Conservation (phyloP, 345 rosid species). For the Corchorus capsularis region DNA sequence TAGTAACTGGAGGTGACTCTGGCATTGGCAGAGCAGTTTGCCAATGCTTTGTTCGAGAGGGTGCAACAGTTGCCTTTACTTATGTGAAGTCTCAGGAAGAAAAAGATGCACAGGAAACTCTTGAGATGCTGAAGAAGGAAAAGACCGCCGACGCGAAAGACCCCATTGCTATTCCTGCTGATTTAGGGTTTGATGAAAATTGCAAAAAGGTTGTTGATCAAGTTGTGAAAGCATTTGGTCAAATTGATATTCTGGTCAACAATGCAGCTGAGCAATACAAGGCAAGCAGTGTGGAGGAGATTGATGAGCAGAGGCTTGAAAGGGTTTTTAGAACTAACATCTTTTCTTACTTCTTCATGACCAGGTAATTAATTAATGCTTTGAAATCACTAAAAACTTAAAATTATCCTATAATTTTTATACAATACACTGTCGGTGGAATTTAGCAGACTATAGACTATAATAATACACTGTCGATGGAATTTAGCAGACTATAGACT, state of each 20-base stretch:
- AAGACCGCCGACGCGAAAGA: constrained; percentile 58
- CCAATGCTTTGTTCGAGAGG: constrained; percentile 50
- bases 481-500: too few relatives aligned
- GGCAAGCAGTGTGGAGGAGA: constrained; percentile 52
- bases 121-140: constrained; percentile 39
- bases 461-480: too few relatives aligned
- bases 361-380: constrained; percentile 30
- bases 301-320: constrained; percentile 67
- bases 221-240: constrained; percentile 59
- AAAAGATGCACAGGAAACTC: constrained; percentile 67
- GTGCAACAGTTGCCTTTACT: constrained; percentile 79
- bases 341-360: constrained; percentile 63
- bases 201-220: constrained; percentile 66
- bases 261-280: constrained; percentile 69
- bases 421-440: too few relatives aligned
- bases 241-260: constrained; percentile 66
- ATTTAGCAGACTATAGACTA: too few relatives aligned
- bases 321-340: constrained; percentile 72
- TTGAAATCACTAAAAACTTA: too few relatives aligned
- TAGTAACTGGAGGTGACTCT: constrained; percentile 80
- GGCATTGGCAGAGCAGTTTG: constrained; percentile 81
- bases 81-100: constrained; percentile 65
- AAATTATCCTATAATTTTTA: too few relatives aligned
- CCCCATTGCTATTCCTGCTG: constrained; percentile 54
- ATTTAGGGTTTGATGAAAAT: constrained; percentile 70